Evolutionary conservation across 257 asterid species (phyloP).

Genomic region (Capsicum baccatum): DNA sequence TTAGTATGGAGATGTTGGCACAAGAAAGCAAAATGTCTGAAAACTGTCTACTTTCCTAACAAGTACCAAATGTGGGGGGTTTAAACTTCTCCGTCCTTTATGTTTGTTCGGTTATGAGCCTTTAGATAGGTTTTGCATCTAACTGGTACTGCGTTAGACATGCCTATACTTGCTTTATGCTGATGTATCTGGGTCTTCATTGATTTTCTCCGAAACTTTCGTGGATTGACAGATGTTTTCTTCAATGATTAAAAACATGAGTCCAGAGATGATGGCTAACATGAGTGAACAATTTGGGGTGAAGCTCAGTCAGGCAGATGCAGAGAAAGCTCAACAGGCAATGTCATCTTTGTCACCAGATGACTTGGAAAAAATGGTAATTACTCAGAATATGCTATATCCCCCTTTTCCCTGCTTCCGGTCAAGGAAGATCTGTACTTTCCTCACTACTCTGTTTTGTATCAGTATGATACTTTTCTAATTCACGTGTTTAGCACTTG

Average conservation of each 20-base stretch:
- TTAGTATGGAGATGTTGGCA: too few relatives aligned
- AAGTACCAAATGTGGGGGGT: neutral
- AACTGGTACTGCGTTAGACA: neutral
- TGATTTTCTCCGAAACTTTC: constrained; percentile 26
- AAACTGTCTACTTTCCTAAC: too few relatives aligned
- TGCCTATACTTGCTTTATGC: neutral
- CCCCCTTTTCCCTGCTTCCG: neutral
- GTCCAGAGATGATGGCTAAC: constrained; percentile 95
- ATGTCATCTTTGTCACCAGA: constrained; percentile 94
- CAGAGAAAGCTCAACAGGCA: constrained; percentile 97
- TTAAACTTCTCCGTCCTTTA: neutral
- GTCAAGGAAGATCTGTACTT: neutral
- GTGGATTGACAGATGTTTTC: constrained; percentile 76
- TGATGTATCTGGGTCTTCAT: constrained; percentile 6
- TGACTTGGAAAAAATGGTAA: constrained; percentile 85
- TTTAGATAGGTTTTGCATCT: neutral
- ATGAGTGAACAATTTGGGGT: constrained; percentile 94
- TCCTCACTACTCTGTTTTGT: neutral
- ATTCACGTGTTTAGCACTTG: neutral
- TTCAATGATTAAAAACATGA: constrained; percentile 84
- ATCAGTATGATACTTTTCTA: neutral
- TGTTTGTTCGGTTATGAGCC: neutral
- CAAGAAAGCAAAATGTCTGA: too few relatives aligned
- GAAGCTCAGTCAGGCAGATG: constrained; percentile 90
- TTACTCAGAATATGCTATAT: constrained; percentile 4